Evolutionary conservation across 2,329 filamentous ascomycete species (phyloP), one percentile per base, ranked within the genome.

Genomic region (Xylaria sp.): DNA sequence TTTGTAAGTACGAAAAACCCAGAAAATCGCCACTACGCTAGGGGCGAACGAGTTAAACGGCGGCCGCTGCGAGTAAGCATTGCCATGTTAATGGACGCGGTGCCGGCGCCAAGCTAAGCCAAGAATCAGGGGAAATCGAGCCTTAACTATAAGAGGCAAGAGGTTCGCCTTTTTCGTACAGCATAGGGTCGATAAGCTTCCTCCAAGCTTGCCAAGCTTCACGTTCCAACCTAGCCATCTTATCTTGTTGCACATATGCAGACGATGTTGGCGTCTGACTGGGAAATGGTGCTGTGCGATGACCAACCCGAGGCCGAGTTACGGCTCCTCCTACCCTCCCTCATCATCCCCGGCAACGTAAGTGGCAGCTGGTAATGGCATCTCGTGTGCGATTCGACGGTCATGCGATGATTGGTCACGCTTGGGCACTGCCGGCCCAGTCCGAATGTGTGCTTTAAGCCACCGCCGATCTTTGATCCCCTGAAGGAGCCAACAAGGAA

Each of bases 111-210:
- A 67, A 48, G 50, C 48, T 2, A 6, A n/a, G 68, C 68, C 68
- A 70, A 70, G 68, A 63, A 58, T 51, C 61, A 70, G 65, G 68
- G 65, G 62, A 65, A 60, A 23, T 57, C n/a, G 4, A 12, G 13
- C 28, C 65, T 68, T 68, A 59, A 59, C 68, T 57, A 28, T 65
- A 70, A 70, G 34, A 70, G 68, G 68, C 65, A 70, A 70, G 68
- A 62, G 68, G 39, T 68, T 68, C 25, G 18, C 52, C 52, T 39
- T 55, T 46, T 69, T 18, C 52, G 52, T 50, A 50, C 32, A 54
- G 39, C 18, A 54, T 13, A 57, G 15, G 18, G 65, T 68, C 39
- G 68, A 70, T 70, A 70, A 70, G 68, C 68, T 70, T 70, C 68
- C 54, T 48, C 56, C 59, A 63, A 64, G 59, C 41, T 34, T 13